A percentile compares a stretch with the other conserved stretches of the same genome.
Evolutionary conservation across 805 yeast genomes (phyloP).

Genomic region (Yarrowia sp.): DNA sequence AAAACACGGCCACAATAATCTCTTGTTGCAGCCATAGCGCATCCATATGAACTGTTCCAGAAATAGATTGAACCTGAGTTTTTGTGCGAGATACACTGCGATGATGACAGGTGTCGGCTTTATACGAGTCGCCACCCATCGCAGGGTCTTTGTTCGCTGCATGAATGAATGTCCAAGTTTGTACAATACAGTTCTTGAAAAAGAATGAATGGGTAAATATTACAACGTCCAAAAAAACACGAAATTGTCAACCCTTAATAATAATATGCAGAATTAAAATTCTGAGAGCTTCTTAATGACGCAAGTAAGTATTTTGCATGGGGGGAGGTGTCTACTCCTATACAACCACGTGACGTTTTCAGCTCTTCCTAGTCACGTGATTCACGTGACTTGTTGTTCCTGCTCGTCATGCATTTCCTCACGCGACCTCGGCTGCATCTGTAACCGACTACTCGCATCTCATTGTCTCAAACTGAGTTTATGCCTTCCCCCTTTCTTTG

Average conservation of each 20-base stretch:
- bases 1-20: too few relatives aligned
- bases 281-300: neutral
- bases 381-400: neutral
- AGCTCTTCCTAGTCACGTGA: neutral
- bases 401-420: neutral
- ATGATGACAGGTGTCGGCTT: neutral
- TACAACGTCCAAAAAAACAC: neutral
- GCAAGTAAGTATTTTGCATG: too few relatives aligned
- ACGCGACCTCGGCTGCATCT: slow-evolving; percentile 24
- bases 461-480: slow-evolving; percentile 4
- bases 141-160: neutral
- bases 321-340: too few relatives aligned
- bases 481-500: neutral
- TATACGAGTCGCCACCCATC: neutral
- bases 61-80: neutral
- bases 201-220: neutral
- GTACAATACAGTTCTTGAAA: too few relatives aligned
- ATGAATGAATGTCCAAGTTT: too few relatives aligned
- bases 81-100: neutral
- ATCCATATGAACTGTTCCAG: neutral
- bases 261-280: too few relatives aligned
- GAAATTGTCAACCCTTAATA: too few relatives aligned
- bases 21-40: neutral
- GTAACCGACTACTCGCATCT: neutral
- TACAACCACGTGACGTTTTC: neutral